Evolutionary conservation across 2,329 filamentous ascomycete genomes (phyloP), one percentile per base, ranked within the genome.

Genomic region (Exophiala oligosperma): DNA sequence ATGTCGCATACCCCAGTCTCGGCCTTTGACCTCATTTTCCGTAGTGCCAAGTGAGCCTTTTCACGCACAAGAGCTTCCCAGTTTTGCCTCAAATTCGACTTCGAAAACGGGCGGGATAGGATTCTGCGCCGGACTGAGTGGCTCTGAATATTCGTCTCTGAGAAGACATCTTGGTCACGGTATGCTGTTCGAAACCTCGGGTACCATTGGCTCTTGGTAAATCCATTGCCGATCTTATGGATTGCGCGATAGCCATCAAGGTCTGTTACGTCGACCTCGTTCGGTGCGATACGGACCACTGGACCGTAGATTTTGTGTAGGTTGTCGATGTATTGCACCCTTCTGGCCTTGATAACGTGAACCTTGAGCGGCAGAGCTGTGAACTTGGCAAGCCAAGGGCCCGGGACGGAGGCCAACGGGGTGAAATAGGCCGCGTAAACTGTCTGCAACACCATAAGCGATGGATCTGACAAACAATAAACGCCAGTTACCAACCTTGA

Each of bases 101-200:
- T 57, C 21, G 48, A 54, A 17, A 76, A 74, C 68, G 0, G 32
- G 23, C 67, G 66, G 4, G 77, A 75, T 4, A 82, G 67, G 0
- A 82, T 70, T 50, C 73, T 71, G 7, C 79, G 74, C 37, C 73
- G 70, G 0, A 67, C 66, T 9, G 74, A 69, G 64, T 81, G 75
- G 24, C 71, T 70, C 2, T 73, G 67, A 0, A 73, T 59, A 44
- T 80, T 71, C 0, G 57, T 69, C 1, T 76, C 77, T 14, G 62
- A 74, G 67, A 81, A 80, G 35, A 81, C 28, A 29, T 64, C 74
- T 26, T 68, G 49, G 26, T 58, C 48, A 17, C 52, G 32, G 24
- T 29, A 35, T 4, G 59, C 49, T 9, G 56, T 38, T 0, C 60
- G 57, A 6, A 74, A 52, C 0, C 54, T 52, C 21, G 56, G 57